Evolutionary conservation across 75 land plant genomes (phyloP).

Genomic region (Picea sitchensis): DNA sequence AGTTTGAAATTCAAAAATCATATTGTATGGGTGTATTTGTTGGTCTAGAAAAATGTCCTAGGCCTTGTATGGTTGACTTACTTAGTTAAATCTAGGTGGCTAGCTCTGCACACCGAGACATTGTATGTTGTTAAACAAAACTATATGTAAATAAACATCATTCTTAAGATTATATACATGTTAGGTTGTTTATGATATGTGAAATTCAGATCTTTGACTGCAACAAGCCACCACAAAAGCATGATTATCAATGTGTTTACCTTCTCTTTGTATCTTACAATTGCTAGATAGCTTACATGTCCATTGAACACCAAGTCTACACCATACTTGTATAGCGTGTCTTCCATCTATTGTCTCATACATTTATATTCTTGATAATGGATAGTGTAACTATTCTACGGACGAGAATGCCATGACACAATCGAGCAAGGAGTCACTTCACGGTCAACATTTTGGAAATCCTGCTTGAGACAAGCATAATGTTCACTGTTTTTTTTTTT

Average conservation of each 20-base stretch:
- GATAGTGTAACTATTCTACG: slow-evolving; percentile 7
- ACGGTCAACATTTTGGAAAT: slow-evolving; percentile 28
- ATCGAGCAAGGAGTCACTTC: slow-evolving; percentile 39
- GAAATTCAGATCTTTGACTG: not conserved
- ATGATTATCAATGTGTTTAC: not conserved
- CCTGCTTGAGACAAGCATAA: slow-evolving; percentile 31
- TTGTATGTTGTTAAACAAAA: too few species aligned
- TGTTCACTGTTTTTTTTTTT: slow-evolving; percentile 12
- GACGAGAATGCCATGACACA: slow-evolving; percentile 31
- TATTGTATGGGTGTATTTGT: too few species aligned
- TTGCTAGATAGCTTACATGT: slow-evolving; percentile 21
- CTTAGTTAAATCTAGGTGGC: too few species aligned
- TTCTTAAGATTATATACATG: too few species aligned
- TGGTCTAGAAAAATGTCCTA: too few species aligned
- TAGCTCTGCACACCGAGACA: too few species aligned
- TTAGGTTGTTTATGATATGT: too few species aligned
- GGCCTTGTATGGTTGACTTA: too few species aligned
- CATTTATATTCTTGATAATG: slow-evolving; percentile 42
- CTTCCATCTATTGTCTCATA: slow-evolving; percentile 43
- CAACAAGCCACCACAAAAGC: not conserved
- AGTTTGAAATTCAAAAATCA: too few species aligned
- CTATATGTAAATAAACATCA: too few species aligned
- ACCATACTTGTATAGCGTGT: slow-evolving; percentile 25
- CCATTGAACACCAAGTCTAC: slow-evolving; percentile 37
- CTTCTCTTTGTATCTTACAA: not conserved